Base-by-base conservation (phyloP, 352 stramenopile species). In the Elongisporangium undulatum region DNA sequence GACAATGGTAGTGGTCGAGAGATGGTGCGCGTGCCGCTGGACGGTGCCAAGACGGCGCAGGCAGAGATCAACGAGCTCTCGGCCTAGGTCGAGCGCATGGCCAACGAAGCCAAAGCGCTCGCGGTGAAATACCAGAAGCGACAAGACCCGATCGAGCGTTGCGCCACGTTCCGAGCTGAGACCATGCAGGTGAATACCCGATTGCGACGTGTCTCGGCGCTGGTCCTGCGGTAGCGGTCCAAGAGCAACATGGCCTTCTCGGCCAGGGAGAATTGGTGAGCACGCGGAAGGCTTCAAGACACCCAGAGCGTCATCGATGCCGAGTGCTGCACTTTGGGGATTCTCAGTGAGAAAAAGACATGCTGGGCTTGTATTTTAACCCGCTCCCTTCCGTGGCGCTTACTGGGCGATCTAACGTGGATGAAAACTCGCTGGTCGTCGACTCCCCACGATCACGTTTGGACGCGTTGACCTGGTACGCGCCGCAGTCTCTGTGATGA, bases 301-400 rank as follows among this genome's bases (percentile, higher is more conserved):
- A 76, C 74, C 0, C 74, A 81, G 10, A 72, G 71, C 9, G 71
- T 83, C 16, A 69, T 90, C 15, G 52, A 59, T 2, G 80, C 80
- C 9, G 77, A 87, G 45, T 82, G 77, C 22, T 88, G 84, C 58
- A 85, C 77, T 3, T 55, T 90, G 0, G 80, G 75, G 1, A 74
- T 90, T 12, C 61, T 83, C 16, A 87, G 78, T 48, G 80, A 87
- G 26, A 87, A 85, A 87, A 83, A 55, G 74, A 85, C 24, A 61
- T 68, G 41, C 64, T 91, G 5, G 74, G 84, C 17, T 56, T 91
- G 20, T 85, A 79, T 56, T 91, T 78, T 3, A 91, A 87, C 23
- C 74, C 77, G 17, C 77, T n/a, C n/a, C n/a, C n/a, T n/a, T n/a
- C 77, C 0, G 66, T 91, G 20, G 63, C 68, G 1, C 60, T 85